Evolutionary conservation across 108 stramenopile species (phyloP).

Genomic region (Cyclotella sp.): DNA sequence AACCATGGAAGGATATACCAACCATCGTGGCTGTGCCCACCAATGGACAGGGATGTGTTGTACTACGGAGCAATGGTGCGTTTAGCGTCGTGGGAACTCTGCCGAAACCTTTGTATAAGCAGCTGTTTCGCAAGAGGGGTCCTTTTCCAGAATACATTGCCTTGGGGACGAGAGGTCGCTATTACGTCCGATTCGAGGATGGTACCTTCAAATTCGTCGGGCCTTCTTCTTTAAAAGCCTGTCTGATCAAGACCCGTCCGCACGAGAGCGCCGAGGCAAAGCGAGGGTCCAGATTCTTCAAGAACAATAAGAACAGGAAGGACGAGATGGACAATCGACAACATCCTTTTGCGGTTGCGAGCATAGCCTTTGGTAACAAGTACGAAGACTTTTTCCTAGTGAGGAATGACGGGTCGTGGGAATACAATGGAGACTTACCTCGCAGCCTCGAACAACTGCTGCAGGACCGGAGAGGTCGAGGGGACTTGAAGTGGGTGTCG

Average conservation of each 20-base stretch:
- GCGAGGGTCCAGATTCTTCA: conserved; percentile 5
- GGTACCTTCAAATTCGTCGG: conserved; percentile 67
- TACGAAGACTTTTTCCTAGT: conserved; percentile 80
- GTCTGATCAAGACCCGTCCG: conserved; percentile 51
- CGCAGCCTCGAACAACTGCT: conserved; percentile 64
- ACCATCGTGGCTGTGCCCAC: conserved; percentile 70
- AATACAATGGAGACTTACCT: conserved; percentile 72
- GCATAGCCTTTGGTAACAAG: conserved; percentile 72
- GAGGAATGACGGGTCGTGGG: conserved; percentile 77
- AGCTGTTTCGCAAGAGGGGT: conserved; percentile 52
- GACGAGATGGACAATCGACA: conserved; percentile 1
- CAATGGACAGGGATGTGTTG: conserved; percentile 75
- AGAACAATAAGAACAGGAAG: neutral
- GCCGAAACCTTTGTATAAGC: conserved; percentile 64
- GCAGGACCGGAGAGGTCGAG: conserved; percentile 51
- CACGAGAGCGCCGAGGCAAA: conserved; percentile 7
- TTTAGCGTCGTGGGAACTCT: conserved; percentile 75
- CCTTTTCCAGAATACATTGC: conserved; percentile 70
- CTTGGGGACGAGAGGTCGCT: conserved; percentile 73
- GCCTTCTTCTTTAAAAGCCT: conserved; percentile 58
- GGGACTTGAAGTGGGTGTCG: conserved; percentile 69
- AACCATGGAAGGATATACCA: conserved; percentile 55
- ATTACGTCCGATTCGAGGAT: conserved; percentile 74
- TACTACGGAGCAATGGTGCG: conserved; percentile 77
- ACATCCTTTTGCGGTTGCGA: conserved; percentile 7